These are phyloP conservation scores for Exophiala alcalophila DNA, from an alignment of 2,329 filamentous ascomycete genomes.

Conservation along the genomic window DNA sequence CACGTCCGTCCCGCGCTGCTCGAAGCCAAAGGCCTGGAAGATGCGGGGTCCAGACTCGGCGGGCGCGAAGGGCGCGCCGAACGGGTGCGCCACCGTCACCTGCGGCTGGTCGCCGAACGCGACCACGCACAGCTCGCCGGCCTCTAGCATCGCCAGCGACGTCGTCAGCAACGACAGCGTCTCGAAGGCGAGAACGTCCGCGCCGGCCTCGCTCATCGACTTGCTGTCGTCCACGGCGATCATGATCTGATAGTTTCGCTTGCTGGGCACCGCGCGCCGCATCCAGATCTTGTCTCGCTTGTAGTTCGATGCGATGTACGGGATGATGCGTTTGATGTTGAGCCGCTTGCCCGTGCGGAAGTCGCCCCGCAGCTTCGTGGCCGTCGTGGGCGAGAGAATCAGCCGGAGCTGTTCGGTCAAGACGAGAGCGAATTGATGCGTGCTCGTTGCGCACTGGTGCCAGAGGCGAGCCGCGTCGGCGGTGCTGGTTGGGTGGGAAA, in stretches of 20 bases:
- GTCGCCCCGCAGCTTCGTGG: conserved; percentile 92
- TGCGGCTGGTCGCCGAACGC: conserved; percentile 73
- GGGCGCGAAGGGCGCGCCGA: conserved; percentile 71
- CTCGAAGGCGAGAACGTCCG: conserved; percentile 80
- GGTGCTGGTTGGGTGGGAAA: conserved; percentile 42
- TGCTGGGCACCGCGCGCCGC: conserved; percentile 84
- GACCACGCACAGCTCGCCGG: conserved; percentile 85
- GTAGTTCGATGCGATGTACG: conserved; percentile 96
- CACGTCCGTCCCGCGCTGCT: conserved; percentile 83
- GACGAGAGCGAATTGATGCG: conserved; percentile 79
- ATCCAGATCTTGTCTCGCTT: conserved; percentile 99
- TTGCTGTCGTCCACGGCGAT: conserved; percentile 95
- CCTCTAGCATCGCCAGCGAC: conserved; percentile 86
- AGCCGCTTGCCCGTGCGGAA: conserved; percentile 97
- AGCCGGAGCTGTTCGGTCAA: conserved; percentile 93
- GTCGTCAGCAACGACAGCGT: conserved; percentile 89
- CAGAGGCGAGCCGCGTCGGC: conserved; percentile 71
- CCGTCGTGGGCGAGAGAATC: conserved; percentile 89
- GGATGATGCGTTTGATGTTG: conserved; percentile 99
- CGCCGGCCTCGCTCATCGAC: conserved; percentile 81
- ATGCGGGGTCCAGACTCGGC: conserved; percentile 78
- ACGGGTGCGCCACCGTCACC: conserved; percentile 80
- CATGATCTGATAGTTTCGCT: conserved; percentile 94
- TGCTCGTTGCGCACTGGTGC: conserved; percentile 78
- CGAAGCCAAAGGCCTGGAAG: conserved; percentile 79